A percentile compares a stretch with the other conserved stretches of the same genome.
Evolutionary conservation across 2,329 filamentous ascomycete genomes (phyloP).

Genomic region (Escovopsis sp.): DNA sequence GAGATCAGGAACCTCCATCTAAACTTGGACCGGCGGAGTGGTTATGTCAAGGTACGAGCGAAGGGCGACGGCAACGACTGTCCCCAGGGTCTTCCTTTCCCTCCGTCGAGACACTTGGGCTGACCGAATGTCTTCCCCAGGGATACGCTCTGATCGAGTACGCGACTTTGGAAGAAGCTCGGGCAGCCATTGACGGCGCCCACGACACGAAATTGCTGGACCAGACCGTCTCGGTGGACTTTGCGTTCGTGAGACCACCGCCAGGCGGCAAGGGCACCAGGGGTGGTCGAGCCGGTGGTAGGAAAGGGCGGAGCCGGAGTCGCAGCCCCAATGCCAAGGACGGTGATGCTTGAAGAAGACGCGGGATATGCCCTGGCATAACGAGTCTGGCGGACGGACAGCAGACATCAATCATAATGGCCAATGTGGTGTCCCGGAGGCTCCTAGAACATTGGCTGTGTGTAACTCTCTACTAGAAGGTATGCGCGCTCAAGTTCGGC

Average conservation of each 20-base stretch:
- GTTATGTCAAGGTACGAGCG: conserved; percentile 62
- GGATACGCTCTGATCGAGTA: conserved; percentile 81
- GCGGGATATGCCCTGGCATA: not conserved
- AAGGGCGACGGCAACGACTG: not conserved
- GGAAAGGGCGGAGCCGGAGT: conserved; percentile 34
- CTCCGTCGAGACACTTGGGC: not conserved
- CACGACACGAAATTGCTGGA: conserved; percentile 65
- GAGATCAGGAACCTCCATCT: conserved; percentile 80
- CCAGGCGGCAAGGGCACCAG: conserved; percentile 33
- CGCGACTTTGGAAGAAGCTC: conserved; percentile 61
- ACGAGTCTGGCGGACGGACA: not conserved
- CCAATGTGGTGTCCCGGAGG: conserved; percentile 4
- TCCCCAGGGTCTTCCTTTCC: too few relatives aligned
- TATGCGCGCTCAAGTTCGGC: not conserved
- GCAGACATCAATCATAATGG: not conserved
- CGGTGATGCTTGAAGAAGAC: conserved; percentile 13
- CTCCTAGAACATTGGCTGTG: conserved; percentile 5
- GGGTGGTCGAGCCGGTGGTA: conserved; percentile 18
- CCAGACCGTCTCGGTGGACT: conserved; percentile 69
- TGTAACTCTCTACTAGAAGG: conserved; percentile 3
- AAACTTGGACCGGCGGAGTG: conserved; percentile 68
- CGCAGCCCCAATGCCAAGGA: conserved; percentile 30
- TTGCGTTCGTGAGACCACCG: conserved; percentile 71
- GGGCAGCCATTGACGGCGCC: conserved; percentile 69
- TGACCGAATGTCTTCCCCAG: conserved; percentile 25